Conservation (phyloP, 1,284 basidiomycete genomes). For the Ustilago crameri region DNA sequence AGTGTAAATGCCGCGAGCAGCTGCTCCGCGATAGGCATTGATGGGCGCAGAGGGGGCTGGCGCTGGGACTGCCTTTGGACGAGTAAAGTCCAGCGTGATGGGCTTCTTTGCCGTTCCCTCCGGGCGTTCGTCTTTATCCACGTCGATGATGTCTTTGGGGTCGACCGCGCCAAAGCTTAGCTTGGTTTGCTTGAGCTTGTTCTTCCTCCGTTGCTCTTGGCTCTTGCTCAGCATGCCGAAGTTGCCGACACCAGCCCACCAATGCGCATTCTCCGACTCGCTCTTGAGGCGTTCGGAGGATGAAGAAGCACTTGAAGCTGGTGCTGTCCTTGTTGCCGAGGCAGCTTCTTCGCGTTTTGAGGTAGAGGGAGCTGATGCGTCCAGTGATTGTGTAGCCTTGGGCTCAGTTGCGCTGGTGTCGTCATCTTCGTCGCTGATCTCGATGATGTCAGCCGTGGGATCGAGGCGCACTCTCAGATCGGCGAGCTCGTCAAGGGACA, state of each 20-base stretch:
- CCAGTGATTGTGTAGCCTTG: slow-evolving; percentile 18
- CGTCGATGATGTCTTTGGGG: slow-evolving; percentile 46
- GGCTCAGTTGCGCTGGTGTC: slow-evolving; percentile 35
- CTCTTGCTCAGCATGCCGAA: slow-evolving; percentile 32
- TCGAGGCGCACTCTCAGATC: slow-evolving; percentile 55
- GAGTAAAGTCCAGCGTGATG: slow-evolving; percentile 46
- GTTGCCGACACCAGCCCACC: slow-evolving; percentile 47
- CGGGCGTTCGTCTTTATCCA: slow-evolving; percentile 33
- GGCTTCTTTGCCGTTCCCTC: slow-evolving; percentile 20
- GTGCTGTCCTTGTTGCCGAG: slow-evolving; percentile 1
- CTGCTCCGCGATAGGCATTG: slow-evolving; percentile 49
- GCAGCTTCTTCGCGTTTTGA: slow-evolving; percentile 9
- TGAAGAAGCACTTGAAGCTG: neutral
- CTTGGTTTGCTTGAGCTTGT: slow-evolving; percentile 56
- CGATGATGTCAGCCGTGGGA: slow-evolving; percentile 29
- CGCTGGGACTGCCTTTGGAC: slow-evolving; percentile 20
- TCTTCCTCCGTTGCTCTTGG: slow-evolving; percentile 33
- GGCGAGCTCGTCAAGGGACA: slow-evolving; percentile 54
- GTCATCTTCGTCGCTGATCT: slow-evolving; percentile 47
- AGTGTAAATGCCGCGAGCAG: slow-evolving; percentile 21
- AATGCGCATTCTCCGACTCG: slow-evolving; percentile 36
- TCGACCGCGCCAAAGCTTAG: slow-evolving; percentile 47
- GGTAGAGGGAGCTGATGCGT: neutral
- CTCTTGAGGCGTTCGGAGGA: slow-evolving; percentile 8
- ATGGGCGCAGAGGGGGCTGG: slow-evolving; percentile 39